Conservation (phyloP, 768 basidiomycete species). For the Hebeloma cylindrosporum region DNA sequence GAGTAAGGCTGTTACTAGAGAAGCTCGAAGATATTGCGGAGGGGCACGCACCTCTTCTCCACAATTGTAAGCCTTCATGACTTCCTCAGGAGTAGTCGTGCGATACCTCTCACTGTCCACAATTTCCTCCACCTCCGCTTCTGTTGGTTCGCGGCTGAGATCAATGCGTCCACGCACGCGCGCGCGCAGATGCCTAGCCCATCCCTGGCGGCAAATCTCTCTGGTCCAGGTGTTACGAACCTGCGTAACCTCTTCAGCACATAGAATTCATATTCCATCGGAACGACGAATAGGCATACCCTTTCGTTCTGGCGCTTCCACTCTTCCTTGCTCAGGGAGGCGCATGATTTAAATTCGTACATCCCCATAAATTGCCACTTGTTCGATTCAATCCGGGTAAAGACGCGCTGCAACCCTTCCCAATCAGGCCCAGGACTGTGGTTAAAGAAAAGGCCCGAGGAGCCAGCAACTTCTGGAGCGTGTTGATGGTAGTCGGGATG, state of each 20-base stretch:
- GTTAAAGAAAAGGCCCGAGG: slow-evolving; percentile 33
- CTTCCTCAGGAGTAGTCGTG: slow-evolving; percentile 24
- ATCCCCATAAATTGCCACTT: slow-evolving; percentile 33
- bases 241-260: slow-evolving; percentile 8
- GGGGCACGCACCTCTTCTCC: slow-evolving; percentile 31
- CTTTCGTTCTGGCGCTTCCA: slow-evolving; percentile 21
- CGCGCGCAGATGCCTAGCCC: slow-evolving; percentile 27
- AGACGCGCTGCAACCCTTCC: slow-evolving; percentile 3
- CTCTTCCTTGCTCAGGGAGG: slow-evolving; percentile 25
- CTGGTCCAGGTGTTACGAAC: slow-evolving; percentile 30
- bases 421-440: background rate
- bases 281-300: slow-evolving; percentile 1
- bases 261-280: background rate
- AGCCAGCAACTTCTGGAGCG: slow-evolving; percentile 35
- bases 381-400: slow-evolving; percentile 14
- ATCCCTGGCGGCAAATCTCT: slow-evolving; percentile 24
- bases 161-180: slow-evolving; percentile 28
- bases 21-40: slow-evolving; percentile 1
- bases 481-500: slow-evolving; percentile 33
- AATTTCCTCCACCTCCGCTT: slow-evolving; percentile 22
- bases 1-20: background rate
- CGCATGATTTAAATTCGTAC: slow-evolving; percentile 18
- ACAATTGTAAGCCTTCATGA: slow-evolving; percentile 24
- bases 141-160: slow-evolving; percentile 25
- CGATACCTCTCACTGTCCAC: slow-evolving; percentile 5